phyloP scores from a whole-genome alignment of 768 basidiomycete species.

The Hericium rajendrae region DNA sequence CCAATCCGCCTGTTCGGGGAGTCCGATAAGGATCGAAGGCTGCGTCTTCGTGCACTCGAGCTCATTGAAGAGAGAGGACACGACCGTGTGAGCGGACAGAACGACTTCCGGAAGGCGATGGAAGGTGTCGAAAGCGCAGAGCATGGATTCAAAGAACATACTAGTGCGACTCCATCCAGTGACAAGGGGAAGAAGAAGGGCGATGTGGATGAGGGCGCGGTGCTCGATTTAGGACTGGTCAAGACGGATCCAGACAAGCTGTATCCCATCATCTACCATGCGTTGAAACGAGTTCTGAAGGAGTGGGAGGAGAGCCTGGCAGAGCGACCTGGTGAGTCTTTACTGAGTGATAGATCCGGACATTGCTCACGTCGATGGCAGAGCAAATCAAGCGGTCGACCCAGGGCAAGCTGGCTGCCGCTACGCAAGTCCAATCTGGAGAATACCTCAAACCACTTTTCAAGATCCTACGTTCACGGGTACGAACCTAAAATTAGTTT shows the following conservation, averaged over 20 bases:
- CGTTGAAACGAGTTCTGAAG: slow-evolving; percentile 82
- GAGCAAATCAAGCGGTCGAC: slow-evolving; percentile 81
- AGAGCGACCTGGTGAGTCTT: slow-evolving; percentile 68
- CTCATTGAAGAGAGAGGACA: slow-evolving; percentile 87
- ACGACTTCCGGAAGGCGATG: slow-evolving; percentile 87
- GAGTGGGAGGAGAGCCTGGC: slow-evolving; percentile 98
- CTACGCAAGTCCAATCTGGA: slow-evolving; percentile 90
- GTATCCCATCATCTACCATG: slow-evolving; percentile 95
- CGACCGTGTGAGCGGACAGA: slow-evolving; percentile 76
- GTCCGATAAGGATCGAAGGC: slow-evolving; percentile 84
- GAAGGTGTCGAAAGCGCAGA: slow-evolving; percentile 83
- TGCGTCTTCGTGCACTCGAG: slow-evolving; percentile 87
- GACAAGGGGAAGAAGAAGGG: slow-evolving; percentile 60
- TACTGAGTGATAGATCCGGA: neutral
- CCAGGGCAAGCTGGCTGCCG: slow-evolving; percentile 90
- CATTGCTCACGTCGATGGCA: slow-evolving; percentile 19
- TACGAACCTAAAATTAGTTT: slow-evolving; percentile 29
- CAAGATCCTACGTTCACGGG: slow-evolving; percentile 80
- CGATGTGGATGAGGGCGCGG: slow-evolving; percentile 29
- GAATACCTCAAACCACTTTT: slow-evolving; percentile 97
- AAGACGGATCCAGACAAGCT: slow-evolving; percentile 91
- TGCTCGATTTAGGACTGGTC: slow-evolving; percentile 68
- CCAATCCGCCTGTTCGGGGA: slow-evolving; percentile 94
- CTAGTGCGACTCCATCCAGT: slow-evolving; percentile 20
- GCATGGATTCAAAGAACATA: slow-evolving; percentile 51